Conservation (phyloP, 2,329 filamentous ascomycete genomes). For the Venturia aucupariae region DNA sequence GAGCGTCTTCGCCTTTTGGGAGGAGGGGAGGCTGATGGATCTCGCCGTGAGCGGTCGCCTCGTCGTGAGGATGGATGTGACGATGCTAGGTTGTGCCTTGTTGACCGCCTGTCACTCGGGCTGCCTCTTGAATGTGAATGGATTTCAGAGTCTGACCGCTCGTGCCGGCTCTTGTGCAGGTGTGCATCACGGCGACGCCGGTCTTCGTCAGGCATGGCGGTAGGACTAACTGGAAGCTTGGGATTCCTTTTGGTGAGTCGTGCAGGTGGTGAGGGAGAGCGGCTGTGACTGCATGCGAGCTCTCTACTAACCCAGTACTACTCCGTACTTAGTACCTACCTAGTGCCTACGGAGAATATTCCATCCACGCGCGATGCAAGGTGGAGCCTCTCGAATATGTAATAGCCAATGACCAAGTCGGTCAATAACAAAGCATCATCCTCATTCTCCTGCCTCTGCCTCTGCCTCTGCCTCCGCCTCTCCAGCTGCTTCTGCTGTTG, state of each 20-base stretch:
- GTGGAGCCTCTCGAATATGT: neutral
- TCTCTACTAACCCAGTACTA: no score
- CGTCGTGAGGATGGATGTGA: neutral
- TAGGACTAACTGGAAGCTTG: neutral
- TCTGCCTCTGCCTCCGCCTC: no score
- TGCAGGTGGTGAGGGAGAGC: neutral
- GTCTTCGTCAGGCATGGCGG: neutral
- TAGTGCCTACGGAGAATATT: neutral
- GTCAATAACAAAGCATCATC: no score
- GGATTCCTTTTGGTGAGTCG: neutral
- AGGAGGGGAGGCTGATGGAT: neutral
- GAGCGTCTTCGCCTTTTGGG: constrained; percentile 7
- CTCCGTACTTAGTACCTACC: no score
- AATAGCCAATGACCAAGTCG: no score
- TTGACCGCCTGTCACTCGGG: neutral
- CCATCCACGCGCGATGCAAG: neutral
- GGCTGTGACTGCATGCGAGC: no score
- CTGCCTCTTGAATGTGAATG: neutral
- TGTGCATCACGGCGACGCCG: neutral
- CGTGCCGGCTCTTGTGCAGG: no score
- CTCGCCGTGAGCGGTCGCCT: neutral
- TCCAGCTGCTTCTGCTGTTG: no score
- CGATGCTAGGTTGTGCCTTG: neutral
- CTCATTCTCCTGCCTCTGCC: no score
- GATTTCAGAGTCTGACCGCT: no score